A percentile compares a stretch with the other conserved stretches of the same genome.
Evolutionary conservation across 2,329 filamentous ascomycete genomes (phyloP).

Genomic region (Chrysoporthe deuterocubensis): DNA sequence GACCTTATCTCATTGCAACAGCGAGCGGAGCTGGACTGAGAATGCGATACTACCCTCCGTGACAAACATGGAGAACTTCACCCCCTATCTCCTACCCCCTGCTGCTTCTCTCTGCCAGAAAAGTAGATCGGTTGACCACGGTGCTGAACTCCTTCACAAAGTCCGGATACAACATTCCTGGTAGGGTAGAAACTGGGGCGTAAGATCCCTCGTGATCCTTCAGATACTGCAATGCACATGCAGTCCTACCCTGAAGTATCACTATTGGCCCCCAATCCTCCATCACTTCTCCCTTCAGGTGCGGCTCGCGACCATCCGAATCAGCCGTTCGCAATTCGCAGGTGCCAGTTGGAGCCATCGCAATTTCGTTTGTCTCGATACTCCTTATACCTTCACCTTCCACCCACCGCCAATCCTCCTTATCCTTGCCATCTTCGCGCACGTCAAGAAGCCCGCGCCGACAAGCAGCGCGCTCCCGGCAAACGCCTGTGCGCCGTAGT

Average conservation of each 20-base stretch:
- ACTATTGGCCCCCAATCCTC: background rate
- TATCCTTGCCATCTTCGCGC: conserved; percentile 45
- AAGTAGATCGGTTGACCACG: too few species aligned
- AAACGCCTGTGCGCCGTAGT: conserved; percentile 54
- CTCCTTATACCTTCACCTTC: conserved; percentile 41
- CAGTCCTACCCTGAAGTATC: background rate
- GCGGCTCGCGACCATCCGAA: background rate
- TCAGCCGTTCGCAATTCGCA: background rate
- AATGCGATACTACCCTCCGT: too few species aligned
- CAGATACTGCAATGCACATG: background rate
- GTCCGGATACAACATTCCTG: too few species aligned
- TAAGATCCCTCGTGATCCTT: background rate
- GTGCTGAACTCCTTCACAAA: background rate
- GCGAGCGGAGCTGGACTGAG: too few species aligned
- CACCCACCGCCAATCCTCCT: conserved; percentile 43
- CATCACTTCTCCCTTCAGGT: background rate
- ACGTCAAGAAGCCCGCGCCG: conserved; percentile 45
- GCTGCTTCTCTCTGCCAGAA: too few species aligned
- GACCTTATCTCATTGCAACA: too few species aligned
- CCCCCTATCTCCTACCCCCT: too few species aligned
- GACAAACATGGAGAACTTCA: too few species aligned
- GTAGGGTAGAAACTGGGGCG: background rate
- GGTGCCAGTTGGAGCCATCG: background rate
- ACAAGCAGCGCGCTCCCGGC: conserved; percentile 48
- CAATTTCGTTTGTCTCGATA: background rate